Evolutionary conservation across 164 flowering plant species (phyloP).

Genomic region (Saururus chinensis): DNA sequence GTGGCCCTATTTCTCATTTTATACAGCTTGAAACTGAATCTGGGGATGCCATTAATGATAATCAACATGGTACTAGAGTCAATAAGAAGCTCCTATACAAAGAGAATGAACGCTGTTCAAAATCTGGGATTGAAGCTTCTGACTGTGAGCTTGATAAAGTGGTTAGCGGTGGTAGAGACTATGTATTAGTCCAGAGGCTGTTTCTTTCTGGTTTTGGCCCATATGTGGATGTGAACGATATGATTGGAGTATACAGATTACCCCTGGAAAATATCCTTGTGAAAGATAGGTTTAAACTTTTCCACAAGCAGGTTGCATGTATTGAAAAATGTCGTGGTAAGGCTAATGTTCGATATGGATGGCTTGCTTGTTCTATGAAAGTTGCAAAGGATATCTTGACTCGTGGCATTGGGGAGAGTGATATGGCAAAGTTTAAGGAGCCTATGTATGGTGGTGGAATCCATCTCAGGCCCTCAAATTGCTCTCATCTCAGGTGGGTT

Average conservation of each 20-base stretch:
- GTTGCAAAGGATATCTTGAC: slow-evolving; percentile 34
- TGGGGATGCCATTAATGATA: slow-evolving; percentile 8
- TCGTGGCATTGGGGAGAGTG: slow-evolving; percentile 52
- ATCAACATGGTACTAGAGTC: neutral
- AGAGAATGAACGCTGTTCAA: neutral
- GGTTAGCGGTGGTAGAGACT: slow-evolving; percentile 2
- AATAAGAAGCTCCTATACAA: neutral
- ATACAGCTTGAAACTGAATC: slow-evolving; percentile 26
- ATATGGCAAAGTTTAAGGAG: slow-evolving; percentile 16
- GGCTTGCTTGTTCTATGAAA: slow-evolving; percentile 62
- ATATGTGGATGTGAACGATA: slow-evolving; percentile 17
- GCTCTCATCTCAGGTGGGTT: slow-evolving; percentile 44
- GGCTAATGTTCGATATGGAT: slow-evolving; percentile 75
- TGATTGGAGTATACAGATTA: slow-evolving; percentile 28
- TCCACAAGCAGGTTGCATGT: slow-evolving; percentile 67
- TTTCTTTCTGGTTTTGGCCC: slow-evolving; percentile 24
- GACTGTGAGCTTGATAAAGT: slow-evolving; percentile 2
- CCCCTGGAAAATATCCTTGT: slow-evolving; percentile 14
- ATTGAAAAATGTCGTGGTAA: slow-evolving; percentile 49
- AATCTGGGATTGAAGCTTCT: neutral
- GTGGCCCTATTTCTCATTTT: slow-evolving; percentile 39
- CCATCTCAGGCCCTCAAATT: slow-evolving; percentile 51
- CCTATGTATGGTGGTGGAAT: slow-evolving; percentile 57
- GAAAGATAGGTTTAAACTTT: slow-evolving; percentile 44
- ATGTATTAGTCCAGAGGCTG: slow-evolving; percentile 3